Conservation (phyloP, 352 stramenopile species). For the Phytophthora foliorum region DNA sequence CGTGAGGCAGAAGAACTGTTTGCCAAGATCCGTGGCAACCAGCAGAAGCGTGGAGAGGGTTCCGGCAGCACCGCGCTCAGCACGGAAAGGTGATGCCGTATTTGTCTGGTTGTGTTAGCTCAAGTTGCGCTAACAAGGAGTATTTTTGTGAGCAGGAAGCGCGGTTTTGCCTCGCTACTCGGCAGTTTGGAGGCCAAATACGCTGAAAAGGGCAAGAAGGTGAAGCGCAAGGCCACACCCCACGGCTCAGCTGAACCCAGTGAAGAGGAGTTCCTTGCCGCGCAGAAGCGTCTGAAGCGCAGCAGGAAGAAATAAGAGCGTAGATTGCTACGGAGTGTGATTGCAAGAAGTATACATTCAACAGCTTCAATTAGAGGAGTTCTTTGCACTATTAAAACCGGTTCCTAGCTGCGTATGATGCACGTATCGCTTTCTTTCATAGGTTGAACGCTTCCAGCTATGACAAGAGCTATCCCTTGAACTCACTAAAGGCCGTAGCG, state of each 20-base stretch:
- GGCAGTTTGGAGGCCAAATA: conserved; percentile 75
- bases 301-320: conserved; percentile 47
- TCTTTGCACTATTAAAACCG: conserved; percentile 17
- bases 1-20: conserved; percentile 71
- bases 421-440: not conserved
- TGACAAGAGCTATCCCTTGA: conserved; percentile 22
- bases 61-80: conserved; percentile 44
- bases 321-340: no score
- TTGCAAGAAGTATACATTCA: conserved; percentile 10
- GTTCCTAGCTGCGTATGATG: not conserved
- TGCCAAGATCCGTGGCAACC: conserved; percentile 66
- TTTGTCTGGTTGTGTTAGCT: not conserved
- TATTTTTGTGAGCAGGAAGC: conserved; percentile 48
- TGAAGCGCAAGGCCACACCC: conserved; percentile 40
- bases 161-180: conserved; percentile 67
- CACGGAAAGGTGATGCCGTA: conserved; percentile 45
- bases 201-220: conserved; percentile 54
- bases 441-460: not conserved
- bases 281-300: conserved; percentile 60
- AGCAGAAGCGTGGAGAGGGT: conserved; percentile 46
- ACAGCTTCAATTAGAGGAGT: conserved; percentile 25
- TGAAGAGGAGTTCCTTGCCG: conserved; percentile 74
- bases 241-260: conserved; percentile 42
- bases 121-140: conserved; percentile 4
- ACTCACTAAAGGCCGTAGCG: conserved; percentile 31